Base-by-base conservation (phyloP, 1,284 basidiomycete genomes). In the Pseudomicrostroma phylloplanum region DNA sequence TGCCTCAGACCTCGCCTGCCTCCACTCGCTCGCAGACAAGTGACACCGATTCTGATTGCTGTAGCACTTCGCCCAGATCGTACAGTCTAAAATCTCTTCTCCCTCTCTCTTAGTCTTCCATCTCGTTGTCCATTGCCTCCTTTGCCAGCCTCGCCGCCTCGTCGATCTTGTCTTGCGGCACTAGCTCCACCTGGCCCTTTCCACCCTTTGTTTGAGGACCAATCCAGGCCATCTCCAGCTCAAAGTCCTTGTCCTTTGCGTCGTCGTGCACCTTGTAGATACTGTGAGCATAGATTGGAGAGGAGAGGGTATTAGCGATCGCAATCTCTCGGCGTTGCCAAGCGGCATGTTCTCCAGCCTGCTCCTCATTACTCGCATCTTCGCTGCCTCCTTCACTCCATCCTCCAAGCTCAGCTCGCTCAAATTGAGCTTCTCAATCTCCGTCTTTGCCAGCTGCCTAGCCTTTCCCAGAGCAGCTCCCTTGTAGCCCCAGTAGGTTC, bases 241-340 rank as follows among this genome's bases (percentile, higher is more conserved):
- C 96, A 72, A 99, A 98, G 59, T 92, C 89, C 79, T 96, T 96
- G 82, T 98, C 94, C 80, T 97, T 96, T 62, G 90, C 82, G 68
- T 98, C 96, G 69, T 98, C 94, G 78, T 99, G 96, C 15, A 96
- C 92, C 61, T 93, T 86, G 82, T 97, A 92, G 79, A 98, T 94
- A 79, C 93, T 97, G 76, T 2, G 49, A 13, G 21, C 3, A 36
- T 36, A 36, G 30, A 36, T 36, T 36, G 30, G 30, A 36, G 30
- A 25, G 62, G 49, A 23, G 43, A 59, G n/a, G n/a, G n/a, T n/a
- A 36, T 25, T 6, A 53, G 15, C 30, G 25, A 36, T 36, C 30
- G 3, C 30, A 9, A 36, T 4, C 4, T 36, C 30, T 36, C 30
- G 9, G 30, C 30, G 4, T 9, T 36, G 30, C 9, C 30, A 4